phyloP scores from a whole-genome alignment of 108 stramenopile species.

The Cyclostephanos invisitatus region DNA sequence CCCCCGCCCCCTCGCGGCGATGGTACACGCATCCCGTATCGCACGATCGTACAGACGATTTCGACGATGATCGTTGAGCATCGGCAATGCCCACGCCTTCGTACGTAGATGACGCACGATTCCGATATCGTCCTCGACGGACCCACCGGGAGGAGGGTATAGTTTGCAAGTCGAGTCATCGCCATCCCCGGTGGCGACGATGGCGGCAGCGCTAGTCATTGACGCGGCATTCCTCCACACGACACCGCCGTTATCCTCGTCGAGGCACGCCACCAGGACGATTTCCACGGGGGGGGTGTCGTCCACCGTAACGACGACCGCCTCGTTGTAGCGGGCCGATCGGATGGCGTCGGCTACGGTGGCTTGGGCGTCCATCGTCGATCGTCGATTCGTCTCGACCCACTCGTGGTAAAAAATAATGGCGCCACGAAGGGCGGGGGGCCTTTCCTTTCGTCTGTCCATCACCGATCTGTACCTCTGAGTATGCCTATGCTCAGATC shows the following conservation, averaged over 20 bases:
- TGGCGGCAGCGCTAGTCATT: not conserved
- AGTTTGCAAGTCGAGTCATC: not conserved
- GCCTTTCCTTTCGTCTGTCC: no score
- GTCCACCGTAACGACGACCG: slow-evolving; percentile 49
- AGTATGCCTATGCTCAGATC: no score
- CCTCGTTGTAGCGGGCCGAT: slow-evolving; percentile 69
- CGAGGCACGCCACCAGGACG: slow-evolving; percentile 64
- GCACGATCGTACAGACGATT: slow-evolving; percentile 68
- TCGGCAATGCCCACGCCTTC: slow-evolving; percentile 84
- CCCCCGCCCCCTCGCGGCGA: no score
- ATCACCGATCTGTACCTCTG: no score
- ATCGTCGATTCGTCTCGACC: no score
- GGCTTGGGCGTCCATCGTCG: slow-evolving; percentile 11
- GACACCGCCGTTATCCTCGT: slow-evolving; percentile 70
- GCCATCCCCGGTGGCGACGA: not conserved
- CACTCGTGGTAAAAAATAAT: no score
- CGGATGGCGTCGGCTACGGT: slow-evolving; percentile 43
- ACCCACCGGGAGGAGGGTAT: no score
- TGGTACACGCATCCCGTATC: slow-evolving; percentile 52
- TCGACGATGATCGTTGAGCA: slow-evolving; percentile 78
- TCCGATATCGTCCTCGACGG: slow-evolving; percentile 23
- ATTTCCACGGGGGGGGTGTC: slow-evolving; percentile 35
- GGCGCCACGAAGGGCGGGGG: no score
- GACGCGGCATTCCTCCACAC: slow-evolving; percentile 55
- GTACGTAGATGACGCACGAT: slow-evolving; percentile 65